Evolutionary conservation across 202 grass and related monocot genomes (phyloP), one percentile per base, ranked within the genome.

Genomic region (Cymbopogon flexuosus): DNA sequence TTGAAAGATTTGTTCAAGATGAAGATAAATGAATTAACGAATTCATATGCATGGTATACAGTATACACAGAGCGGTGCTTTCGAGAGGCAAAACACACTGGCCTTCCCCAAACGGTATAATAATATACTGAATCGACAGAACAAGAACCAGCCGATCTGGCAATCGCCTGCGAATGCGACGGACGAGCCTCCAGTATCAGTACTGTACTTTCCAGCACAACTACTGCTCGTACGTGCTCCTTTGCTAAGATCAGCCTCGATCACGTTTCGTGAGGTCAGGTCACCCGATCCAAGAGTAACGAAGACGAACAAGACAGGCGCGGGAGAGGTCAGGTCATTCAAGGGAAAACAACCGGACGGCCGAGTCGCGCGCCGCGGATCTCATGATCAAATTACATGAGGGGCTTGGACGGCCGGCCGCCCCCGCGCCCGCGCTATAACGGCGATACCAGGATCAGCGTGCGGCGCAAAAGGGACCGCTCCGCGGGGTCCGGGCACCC

Each of bases 141-240:
- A n/a, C 27, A 58, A 58, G 79, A 68, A 19, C n/a, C 12, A 15
- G 35, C 36, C 16, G 64, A 84, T 88, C 77, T 36, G n/a, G 70
- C 54, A 65, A 74, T 74, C 77, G 61, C 69, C 56, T 10, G 56
- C 12, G 82, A 89, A 30, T 40, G 68, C 72, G 77, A 89, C n/a
- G 29, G 82, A 10, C n/a, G 70, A 89, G 36, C 65, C 1, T 23
- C 8, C 54, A 22, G 34, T 47, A n/a, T 45, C 23, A 19, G 10
- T 8, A 41, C 39, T 34, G 33, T 46, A 16, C 15, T 49, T 49
- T 46, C 35, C 41, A 37, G 46, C 31, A 5, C 63, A 54, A 15
- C 62, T 7, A 37, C 76, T 21, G 47, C 69, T 19, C 42, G n/a
- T 66, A 35, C 70, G 47, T 73, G 24, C 69, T 11, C 6, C 19